Evolutionary conservation across 2,329 filamentous ascomycete genomes (phyloP), one percentile per base, ranked within the genome.

Genomic region (Trichoderma lentiforme): DNA sequence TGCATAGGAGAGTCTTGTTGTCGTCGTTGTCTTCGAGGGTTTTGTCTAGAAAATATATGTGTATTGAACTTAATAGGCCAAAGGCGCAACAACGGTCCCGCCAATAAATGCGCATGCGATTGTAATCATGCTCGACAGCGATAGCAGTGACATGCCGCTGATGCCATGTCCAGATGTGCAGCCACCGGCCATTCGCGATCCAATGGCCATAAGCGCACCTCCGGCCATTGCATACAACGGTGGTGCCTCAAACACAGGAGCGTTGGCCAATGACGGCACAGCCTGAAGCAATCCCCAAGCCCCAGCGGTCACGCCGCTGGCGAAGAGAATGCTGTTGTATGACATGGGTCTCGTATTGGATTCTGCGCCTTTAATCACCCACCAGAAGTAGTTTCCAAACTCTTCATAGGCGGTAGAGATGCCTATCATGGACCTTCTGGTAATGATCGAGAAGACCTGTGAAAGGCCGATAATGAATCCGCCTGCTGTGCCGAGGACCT

Each of bases 91-190:
- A 62, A 77, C 65, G 39, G 76, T 77, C 4, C 88, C 90, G 0
- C 84, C 84, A 0, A 77, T 84, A 81, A 92, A 91, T 75, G 89
- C 86, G 6, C 85, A 81, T 3, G 80, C 85, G 28, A 91, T 88
- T 0, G 88, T 90, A 14, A 92, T 78, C 70, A 91, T 83, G 76
- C 90, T 92, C 11, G 89, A 87, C 4, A 87, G 80, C 0, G 87
- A 89, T 65, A 92, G 81, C 73, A 90, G 81, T n/a, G 88, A 87
- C 76, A 92, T 85, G 0, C 91, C 91, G 72, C 88, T 91, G 74
- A 93, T 89, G 0, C 91, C 91, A 77, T 93, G 91, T 0, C 91
- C 90, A 6, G 88, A 90, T 0, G 90, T 91, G 74, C 91, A 93
- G 0, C 91, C 91, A 2, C 89, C 90, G 0, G 88, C 90, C 70